A percentile compares a stretch with the other conserved stretches of the same genome.
phyloP scores from a whole-genome alignment of 495 filamentous ascomycete species.

The Baudoinia panamericana region DNA sequence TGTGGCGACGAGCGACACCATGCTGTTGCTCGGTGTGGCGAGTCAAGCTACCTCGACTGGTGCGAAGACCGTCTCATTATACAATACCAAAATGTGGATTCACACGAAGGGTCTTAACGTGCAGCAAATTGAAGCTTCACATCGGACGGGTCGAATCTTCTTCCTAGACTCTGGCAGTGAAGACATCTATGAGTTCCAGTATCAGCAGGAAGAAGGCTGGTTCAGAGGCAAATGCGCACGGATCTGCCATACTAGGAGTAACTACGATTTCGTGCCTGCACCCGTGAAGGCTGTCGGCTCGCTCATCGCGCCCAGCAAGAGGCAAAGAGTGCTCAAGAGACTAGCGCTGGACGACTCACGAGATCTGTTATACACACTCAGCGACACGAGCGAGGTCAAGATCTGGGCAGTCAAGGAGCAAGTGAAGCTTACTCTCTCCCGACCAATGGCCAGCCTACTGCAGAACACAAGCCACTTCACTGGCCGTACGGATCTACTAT shows the following conservation, averaged over 20 bases:
- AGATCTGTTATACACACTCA: constrained; percentile 80
- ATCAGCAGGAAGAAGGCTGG: constrained; percentile 95
- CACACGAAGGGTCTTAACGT: constrained; percentile 59
- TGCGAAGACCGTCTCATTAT: constrained; percentile 56
- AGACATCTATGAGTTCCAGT: constrained; percentile 84
- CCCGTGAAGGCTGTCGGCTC: constrained; percentile 3
- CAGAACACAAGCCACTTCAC: constrained; percentile 70
- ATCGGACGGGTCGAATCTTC: constrained; percentile 74
- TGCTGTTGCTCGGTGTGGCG: constrained; percentile 70
- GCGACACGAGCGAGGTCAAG: constrained; percentile 71
- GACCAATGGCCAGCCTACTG: constrained; percentile 40
- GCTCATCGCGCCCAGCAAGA: not conserved
- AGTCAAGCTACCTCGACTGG: constrained; percentile 48
- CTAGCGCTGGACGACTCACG: constrained; percentile 82
- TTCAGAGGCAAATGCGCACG: constrained; percentile 71
- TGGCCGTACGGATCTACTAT: constrained; percentile 52
- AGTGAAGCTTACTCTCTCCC: constrained; percentile 36
- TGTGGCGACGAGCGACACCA: constrained; percentile 69
- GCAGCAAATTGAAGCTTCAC: constrained; percentile 61
- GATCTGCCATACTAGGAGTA: constrained; percentile 72
- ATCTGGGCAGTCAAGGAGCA: constrained; percentile 7
- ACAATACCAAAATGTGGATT: constrained; percentile 69
- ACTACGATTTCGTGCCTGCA: constrained; percentile 40
- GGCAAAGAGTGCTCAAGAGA: constrained; percentile 39
- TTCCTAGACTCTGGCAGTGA: constrained; percentile 66